Conservation (phyloP, 106 monocot genomes). For the Narthecium ossifragum region DNA sequence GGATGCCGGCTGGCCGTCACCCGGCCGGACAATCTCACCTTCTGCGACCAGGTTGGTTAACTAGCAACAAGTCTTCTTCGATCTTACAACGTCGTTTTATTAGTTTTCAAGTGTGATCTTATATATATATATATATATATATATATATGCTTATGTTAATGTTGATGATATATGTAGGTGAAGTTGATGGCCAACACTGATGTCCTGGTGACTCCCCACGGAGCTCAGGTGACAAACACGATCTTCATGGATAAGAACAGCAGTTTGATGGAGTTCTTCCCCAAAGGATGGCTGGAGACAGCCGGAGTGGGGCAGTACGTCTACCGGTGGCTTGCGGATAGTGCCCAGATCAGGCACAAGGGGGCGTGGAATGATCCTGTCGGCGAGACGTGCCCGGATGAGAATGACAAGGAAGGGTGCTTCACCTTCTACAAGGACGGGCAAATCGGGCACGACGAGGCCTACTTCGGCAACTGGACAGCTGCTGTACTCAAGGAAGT, state of each 20-base stretch:
- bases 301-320: constrained; percentile 71
- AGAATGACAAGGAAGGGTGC: constrained; percentile 18
- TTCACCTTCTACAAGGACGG: constrained; percentile 54
- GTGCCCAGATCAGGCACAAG: constrained; percentile 51
- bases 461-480: constrained; percentile 46
- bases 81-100: background rate
- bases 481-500: constrained; percentile 31
- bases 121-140: background rate
- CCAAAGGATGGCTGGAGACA: constrained; percentile 62
- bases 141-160: background rate
- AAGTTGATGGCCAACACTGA: constrained; percentile 60
- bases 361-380: constrained; percentile 51
- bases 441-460: constrained; percentile 49
- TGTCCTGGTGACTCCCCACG: constrained; percentile 51
- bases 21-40: constrained; percentile 44
- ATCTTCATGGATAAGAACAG: constrained; percentile 76
- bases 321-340: constrained; percentile 49
- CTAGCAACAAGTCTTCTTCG: background rate
- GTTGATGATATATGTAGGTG: constrained; percentile 24
- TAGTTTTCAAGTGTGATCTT: no score
- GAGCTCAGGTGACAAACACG: constrained; percentile 81
- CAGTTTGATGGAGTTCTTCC: constrained; percentile 83
- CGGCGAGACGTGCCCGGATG: constrained; percentile 33
- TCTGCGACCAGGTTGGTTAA: constrained; percentile 68
- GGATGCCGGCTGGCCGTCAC: constrained; percentile 39